These are phyloP conservation scores for Thuja plicata DNA, from an alignment of 83 land plant genomes.

Conservation along the genomic window DNA sequence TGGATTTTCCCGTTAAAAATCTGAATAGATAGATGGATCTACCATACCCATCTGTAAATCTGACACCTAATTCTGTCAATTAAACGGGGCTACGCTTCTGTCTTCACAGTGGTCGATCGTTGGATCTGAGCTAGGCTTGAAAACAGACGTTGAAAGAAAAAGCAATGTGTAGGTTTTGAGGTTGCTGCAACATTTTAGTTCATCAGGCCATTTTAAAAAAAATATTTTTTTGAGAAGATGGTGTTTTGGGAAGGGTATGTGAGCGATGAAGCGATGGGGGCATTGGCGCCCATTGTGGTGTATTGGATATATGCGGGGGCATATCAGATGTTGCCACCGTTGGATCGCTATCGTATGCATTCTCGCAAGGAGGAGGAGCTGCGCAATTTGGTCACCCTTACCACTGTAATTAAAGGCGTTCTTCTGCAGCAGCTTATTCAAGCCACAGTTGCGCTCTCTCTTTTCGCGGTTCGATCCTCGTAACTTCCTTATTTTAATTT, in stretches of 20 bases:
- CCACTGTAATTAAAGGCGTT: constrained; percentile 67
- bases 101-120: neutral
- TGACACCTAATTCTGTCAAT: neutral
- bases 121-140: neutral
- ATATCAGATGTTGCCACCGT: constrained; percentile 57
- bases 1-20: neutral
- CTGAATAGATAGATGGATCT: neutral
- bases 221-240: constrained; percentile 17
- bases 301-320: constrained; percentile 79
- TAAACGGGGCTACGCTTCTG: neutral
- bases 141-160: neutral
- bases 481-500: neutral
- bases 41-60: neutral
- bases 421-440: constrained; percentile 75
- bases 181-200: neutral
- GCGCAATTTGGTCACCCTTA: constrained; percentile 53
- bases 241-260: constrained; percentile 69
- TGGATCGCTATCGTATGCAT: constrained; percentile 70
- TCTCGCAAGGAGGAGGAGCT: constrained; percentile 62
- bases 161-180: neutral
- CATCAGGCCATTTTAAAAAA: neutral
- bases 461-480: constrained; percentile 46
- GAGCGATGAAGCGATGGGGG: constrained; percentile 75
- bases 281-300: constrained; percentile 69
- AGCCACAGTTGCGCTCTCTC: constrained; percentile 49